These are phyloP conservation scores for Blepharisma stoltei DNA, from an alignment of 73 alveolate genomes.

Conservation along the genomic window DNA sequence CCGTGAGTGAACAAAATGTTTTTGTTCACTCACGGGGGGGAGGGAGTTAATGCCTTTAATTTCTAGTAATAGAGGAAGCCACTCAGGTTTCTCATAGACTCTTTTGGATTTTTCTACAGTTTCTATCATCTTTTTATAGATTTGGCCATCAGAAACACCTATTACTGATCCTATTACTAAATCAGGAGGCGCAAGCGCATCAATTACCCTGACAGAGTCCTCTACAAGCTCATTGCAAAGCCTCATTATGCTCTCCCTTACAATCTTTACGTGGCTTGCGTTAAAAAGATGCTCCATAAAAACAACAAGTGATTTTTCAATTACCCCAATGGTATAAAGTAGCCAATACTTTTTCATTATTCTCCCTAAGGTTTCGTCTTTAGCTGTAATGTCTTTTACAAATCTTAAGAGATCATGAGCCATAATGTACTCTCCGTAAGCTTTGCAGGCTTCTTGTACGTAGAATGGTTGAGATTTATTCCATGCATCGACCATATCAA, in stretches of 20 bases:
- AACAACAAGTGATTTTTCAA: background rate
- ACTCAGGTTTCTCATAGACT: slow-evolving; percentile 6
- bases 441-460: background rate
- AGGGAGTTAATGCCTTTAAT: background rate
- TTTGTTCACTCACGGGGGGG: too few species aligned
- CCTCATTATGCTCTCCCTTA: background rate
- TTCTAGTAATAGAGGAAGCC: slow-evolving; percentile 4
- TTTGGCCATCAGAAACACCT: slow-evolving; percentile 57
- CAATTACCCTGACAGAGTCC: slow-evolving; percentile 28
- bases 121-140: slow-evolving; percentile 28
- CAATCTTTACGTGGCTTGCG: background rate
- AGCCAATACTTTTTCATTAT: background rate
- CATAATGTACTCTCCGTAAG: slow-evolving; percentile 1
- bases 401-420: background rate
- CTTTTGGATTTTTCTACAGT: background rate
- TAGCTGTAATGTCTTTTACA: background rate
- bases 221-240: background rate
- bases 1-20: too few species aligned
- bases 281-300: background rate
- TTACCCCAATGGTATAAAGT: background rate
- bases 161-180: slow-evolving; percentile 41
- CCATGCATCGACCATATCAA: background rate
- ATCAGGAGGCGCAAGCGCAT: slow-evolving; percentile 56
- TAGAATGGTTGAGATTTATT: slow-evolving; percentile 12
- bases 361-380: background rate